Conservation (phyloP, 2,329 filamentous ascomycete genomes). For the Aphanocladium album region DNA sequence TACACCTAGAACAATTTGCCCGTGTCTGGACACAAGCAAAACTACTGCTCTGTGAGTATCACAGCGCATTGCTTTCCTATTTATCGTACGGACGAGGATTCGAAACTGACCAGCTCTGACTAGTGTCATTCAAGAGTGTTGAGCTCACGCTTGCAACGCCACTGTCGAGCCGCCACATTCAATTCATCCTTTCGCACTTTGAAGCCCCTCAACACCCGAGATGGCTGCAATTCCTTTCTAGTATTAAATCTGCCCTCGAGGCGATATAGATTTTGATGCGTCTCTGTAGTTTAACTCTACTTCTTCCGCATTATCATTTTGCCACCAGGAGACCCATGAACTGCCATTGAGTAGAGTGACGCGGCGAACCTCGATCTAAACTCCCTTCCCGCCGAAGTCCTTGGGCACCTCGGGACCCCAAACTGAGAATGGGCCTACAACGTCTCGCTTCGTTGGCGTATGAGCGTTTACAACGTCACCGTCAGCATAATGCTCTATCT, state of each 20-base stretch:
- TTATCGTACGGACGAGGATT: not conserved
- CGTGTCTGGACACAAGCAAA: slow-evolving; percentile 14
- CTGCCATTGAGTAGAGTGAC: not conserved
- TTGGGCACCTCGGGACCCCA: not conserved
- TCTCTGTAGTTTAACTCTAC: not conserved
- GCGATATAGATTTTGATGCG: not conserved
- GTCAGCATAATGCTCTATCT: slow-evolving; percentile 57
- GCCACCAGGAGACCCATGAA: not conserved
- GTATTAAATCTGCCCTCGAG: not conserved
- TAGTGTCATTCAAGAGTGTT: slow-evolving; percentile 16
- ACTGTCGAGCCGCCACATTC: slow-evolving; percentile 13
- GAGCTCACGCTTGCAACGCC: slow-evolving; percentile 6
- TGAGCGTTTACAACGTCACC: slow-evolving; percentile 52
- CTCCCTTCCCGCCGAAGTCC: not conserved
- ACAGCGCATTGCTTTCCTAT: not conserved
- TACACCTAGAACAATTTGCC: slow-evolving; percentile 16
- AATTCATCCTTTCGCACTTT: slow-evolving; percentile 13
- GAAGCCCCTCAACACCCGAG: slow-evolving; percentile 17
- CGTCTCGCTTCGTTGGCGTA: not conserved
- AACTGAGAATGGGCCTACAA: not conserved
- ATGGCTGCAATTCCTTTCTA: slow-evolving; percentile 16
- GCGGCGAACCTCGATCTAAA: not conserved
- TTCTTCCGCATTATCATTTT: not conserved
- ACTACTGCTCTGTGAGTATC: slow-evolving; percentile 15
- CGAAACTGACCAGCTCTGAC: not conserved